These are phyloP conservation scores for Nyctanthes arbortristis DNA, from an alignment of 257 asterid species.

Conservation along the genomic window DNA sequence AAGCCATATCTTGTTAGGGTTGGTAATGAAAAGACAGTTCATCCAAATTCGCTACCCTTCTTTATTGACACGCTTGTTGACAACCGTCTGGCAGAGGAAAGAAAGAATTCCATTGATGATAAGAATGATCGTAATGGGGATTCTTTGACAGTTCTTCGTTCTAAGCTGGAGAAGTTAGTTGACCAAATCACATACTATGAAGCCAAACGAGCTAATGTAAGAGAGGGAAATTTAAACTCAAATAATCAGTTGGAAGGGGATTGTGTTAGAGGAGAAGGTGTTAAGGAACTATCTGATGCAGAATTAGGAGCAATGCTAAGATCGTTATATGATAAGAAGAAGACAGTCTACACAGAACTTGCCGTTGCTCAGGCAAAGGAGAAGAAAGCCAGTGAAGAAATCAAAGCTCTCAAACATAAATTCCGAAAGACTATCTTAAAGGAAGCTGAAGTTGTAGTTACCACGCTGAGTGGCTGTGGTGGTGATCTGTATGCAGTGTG, in stretches of 20 bases:
- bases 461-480: constrained; percentile 98
- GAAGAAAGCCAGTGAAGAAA: constrained; percentile 78
- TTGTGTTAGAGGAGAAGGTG: constrained; percentile 36
- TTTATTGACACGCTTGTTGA: constrained; percentile 93
- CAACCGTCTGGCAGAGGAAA: constrained; percentile 68
- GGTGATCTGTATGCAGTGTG: constrained; percentile 94
- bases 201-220: constrained; percentile 72
- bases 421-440: constrained; percentile 72
- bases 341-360: constrained; percentile 64
- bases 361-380: constrained; percentile 76
- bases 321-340: constrained; percentile 70
- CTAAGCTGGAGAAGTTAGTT: constrained; percentile 80
- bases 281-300: constrained; percentile 57
- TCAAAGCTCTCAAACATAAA: constrained; percentile 78
- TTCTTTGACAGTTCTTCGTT: constrained; percentile 51
- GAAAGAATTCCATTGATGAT: constrained; percentile 42
- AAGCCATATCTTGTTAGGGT: constrained; percentile 96
- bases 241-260: constrained; percentile 49
- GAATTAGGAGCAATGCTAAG: constrained; percentile 76
- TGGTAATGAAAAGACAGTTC: constrained; percentile 89
- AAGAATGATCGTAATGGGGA: constrained; percentile 45
- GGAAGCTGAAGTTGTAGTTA: constrained; percentile 96
- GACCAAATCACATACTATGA: constrained; percentile 79
- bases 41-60: constrained; percentile 84
- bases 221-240: constrained; percentile 53